Evolutionary conservation across 2,329 filamentous ascomycete species (phyloP), one percentile per base, ranked within the genome.

Genomic region (Tolypocladium amazonense): DNA sequence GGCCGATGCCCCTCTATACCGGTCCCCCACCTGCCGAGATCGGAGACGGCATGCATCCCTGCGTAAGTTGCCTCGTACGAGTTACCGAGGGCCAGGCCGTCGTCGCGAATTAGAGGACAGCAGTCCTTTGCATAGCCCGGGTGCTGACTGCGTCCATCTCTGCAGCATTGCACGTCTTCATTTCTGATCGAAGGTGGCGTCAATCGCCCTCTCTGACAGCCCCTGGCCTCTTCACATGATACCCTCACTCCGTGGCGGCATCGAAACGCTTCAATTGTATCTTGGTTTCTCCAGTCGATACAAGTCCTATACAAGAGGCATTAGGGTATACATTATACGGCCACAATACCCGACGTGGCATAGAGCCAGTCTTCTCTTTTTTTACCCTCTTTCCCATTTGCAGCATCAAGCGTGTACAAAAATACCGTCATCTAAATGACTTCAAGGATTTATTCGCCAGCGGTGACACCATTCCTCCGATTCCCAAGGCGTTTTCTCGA

Each of bases 381-480:
- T 47, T 9, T 37, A 2, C 35, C 30, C 57, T 56, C 33, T 60
- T 56, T 25, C 54, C 54, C 37, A 27, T 20, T 41, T 35, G 54
- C 54, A 56, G 25, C 37, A 56, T 56, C 54, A 39, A 56, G 35
- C 15, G 38, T 41, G 20, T 25, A 56, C 37, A 39, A 14, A 27
- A 15, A 52, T 59, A 27, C 39, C 33, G 7, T 70, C 67, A 78
- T 64, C 76, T 71, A 65, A 77, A 77, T 56, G 74, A 73, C 65
- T 71, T 72, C 61, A 77, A 75, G 27, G 74, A 73, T 65, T 76
- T 79, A 65, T 72, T 77, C 61, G 73, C 70, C 52, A 79, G 63
- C 33, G 77, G 76, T 33, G 75, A 78, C 52, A 70, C 67, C 64
- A 58, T 63, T 55, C 35, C 69, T 64, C 52, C 65, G 60, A 59